These are phyloP conservation scores for Heterobasidion occidentale DNA, from an alignment of 1,284 basidiomycete genomes.

Conservation along the genomic window DNA sequence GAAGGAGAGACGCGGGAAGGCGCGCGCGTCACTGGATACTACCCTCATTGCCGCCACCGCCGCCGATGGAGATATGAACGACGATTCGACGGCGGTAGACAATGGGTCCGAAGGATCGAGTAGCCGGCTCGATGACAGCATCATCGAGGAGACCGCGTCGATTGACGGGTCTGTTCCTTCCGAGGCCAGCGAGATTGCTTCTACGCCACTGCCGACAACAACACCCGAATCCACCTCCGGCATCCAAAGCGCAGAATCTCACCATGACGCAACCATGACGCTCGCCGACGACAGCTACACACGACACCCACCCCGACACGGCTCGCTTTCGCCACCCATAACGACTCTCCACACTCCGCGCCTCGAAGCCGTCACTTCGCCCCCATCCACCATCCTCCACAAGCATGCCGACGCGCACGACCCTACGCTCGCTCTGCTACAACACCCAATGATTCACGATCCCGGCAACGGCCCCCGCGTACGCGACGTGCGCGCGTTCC, in stretches of 20 bases:
- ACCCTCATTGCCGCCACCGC: background rate
- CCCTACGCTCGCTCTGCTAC: slow-evolving; percentile 17
- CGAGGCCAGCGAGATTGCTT: no score
- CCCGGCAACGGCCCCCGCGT: slow-evolving; percentile 73
- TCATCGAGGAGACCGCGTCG: no score
- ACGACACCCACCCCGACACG: no score
- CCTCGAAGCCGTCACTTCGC: background rate
- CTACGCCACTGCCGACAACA: no score
- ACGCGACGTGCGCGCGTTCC: slow-evolving; percentile 48
- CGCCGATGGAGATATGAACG: background rate
- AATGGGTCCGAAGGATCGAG: background rate
- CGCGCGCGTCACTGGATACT: slow-evolving; percentile 1
- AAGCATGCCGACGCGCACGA: slow-evolving; percentile 7
- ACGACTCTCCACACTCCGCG: background rate
- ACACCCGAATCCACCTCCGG: no score
- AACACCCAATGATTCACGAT: slow-evolving; percentile 50
- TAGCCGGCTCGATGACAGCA: no score
- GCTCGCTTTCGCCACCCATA: no score
- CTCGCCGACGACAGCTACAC: no score
- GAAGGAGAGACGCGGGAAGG: slow-evolving; percentile 21
- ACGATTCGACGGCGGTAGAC: background rate
- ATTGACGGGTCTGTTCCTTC: no score
- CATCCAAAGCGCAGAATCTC: no score
- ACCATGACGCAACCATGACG: no score
- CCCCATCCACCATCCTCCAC: background rate